phyloP scores from a whole-genome alignment of 768 basidiomycete genomes.

The Suillus ampliporus region DNA sequence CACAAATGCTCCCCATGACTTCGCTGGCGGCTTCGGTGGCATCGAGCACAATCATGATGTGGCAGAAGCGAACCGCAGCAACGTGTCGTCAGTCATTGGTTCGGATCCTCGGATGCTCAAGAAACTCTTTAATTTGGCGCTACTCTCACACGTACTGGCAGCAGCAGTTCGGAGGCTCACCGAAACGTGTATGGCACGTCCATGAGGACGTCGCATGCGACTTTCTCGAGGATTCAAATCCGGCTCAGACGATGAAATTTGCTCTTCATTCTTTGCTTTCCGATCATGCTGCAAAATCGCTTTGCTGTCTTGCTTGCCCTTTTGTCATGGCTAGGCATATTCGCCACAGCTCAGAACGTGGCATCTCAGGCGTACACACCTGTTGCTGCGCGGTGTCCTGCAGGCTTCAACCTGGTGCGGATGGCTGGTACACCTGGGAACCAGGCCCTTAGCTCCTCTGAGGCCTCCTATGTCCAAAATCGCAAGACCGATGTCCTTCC shows the following conservation, averaged over 20 bases:
- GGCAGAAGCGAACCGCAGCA: background rate
- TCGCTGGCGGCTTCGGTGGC: no score
- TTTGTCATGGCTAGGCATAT: conserved; percentile 5
- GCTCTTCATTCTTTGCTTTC: background rate
- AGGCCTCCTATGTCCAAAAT: conserved; percentile 42
- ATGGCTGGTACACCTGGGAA: conserved; percentile 27
- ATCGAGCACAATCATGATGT: background rate
- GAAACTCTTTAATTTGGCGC: background rate
- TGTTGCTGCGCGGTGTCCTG: conserved; percentile 22
- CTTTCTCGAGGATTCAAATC: background rate
- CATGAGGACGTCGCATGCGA: background rate
- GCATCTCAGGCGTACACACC: conserved; percentile 35
- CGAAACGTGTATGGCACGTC: background rate
- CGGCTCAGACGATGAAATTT: background rate
- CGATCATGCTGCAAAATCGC: background rate
- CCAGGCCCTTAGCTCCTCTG: conserved; percentile 43
- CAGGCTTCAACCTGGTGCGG: conserved; percentile 35
- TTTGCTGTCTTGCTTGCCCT: conserved; percentile 11
- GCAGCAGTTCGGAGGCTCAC: background rate
- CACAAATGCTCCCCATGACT: background rate
- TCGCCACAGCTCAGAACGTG: conserved; percentile 25
- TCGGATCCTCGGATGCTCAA: no score
- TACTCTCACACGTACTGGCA: background rate
- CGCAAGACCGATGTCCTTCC: conserved; percentile 44
- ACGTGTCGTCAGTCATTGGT: background rate